These are phyloP conservation scores for Globisporangium middletonii DNA, from an alignment of 352 stramenopile species.

Conservation along the genomic window DNA sequence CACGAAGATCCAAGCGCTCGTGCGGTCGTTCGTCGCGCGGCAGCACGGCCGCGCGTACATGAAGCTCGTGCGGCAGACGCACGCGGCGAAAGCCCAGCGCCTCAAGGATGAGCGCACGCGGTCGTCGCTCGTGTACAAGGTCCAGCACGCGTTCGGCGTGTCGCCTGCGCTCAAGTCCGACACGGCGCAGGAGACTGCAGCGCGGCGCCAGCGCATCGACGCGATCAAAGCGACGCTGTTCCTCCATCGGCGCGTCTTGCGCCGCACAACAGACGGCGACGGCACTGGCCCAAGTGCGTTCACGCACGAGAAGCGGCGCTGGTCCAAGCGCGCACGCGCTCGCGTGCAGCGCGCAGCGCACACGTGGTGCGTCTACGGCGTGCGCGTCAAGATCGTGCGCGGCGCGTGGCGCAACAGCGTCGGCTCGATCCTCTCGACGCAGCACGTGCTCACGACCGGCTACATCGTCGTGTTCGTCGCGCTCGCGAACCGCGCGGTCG, in stretches of 20 bases:
- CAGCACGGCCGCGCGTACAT: constrained; percentile 40
- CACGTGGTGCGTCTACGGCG: constrained; percentile 50
- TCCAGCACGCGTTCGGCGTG: constrained; percentile 32
- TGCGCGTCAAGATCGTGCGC: constrained; percentile 38
- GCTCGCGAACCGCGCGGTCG: constrained; percentile 42
- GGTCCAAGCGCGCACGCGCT: constrained; percentile 35
- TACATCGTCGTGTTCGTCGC: constrained; percentile 57
- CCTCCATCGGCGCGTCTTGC: constrained; percentile 20
- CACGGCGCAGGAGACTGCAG: constrained; percentile 40
- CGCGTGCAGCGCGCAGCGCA: constrained; percentile 26
- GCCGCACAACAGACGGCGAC: constrained; percentile 2
- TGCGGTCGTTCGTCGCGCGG: constrained; percentile 27
- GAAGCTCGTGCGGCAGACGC: constrained; percentile 41
- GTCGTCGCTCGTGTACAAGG: constrained; percentile 30
- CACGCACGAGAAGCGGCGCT: constrained; percentile 28
- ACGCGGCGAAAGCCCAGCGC: constrained; percentile 31
- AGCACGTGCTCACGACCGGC: constrained; percentile 54
- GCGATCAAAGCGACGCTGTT: constrained; percentile 46
- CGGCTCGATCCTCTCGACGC: constrained; percentile 51
- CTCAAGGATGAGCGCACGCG: constrained; percentile 36
- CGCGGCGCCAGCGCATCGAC: constrained; percentile 24
- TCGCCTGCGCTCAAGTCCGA: constrained; percentile 44
- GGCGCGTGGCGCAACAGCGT: constrained; percentile 42
- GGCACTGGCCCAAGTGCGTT: constrained; percentile 5
- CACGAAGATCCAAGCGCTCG: constrained; percentile 33